Base-by-base conservation (phyloP, 768 basidiomycete species). In the Glaciozyma antarctica region DNA sequence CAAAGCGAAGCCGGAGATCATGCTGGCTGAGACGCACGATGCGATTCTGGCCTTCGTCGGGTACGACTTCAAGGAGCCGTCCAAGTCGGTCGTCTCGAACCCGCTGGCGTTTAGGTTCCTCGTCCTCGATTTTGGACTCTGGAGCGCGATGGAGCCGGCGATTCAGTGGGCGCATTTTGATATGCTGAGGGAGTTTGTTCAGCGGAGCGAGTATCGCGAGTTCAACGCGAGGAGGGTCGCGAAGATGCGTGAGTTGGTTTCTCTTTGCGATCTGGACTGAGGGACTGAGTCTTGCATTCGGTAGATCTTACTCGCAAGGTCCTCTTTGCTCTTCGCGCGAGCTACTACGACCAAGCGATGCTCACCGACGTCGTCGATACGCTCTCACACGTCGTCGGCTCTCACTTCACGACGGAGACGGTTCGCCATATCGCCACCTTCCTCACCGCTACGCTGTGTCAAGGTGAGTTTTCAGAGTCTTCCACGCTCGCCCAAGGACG, bases 371-470 rank as follows among this genome's bases (percentile, higher is more conserved):
- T 90, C 10, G 74, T 86, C 24, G 82, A 84, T 45, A 83, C 86
- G 1, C 77, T 92, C 45, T 81, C 81, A 49, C 78, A 81, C 7
- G 81, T 84, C 5, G 81, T 86, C 59, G 81, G 83, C 72, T 80
- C 85, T 0, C 79, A 82, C n/a, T 90, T 88, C 71, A 81, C 83
- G 4, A 81, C 83, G 48, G 86, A 87, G 32, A 80, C 82, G 0
- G 86, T 94, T 72, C 94, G 91, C 73, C 91, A 93, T 0, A 77
- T 92, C 1, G 83, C 90, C 6, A 86, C 90, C 0, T 94, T 88
- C 75, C 78, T 94, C 12, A 88, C 89, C 2, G 88, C 90, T 0
- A 87, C 87, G 73, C 76, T 92, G 17, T 83, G 86, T 66, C 81
- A 82, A 74, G 80, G 88, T 88, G 61, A 62, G 82, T 71, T 38